A percentile compares a stretch with the other conserved stretches of the same genome.
phyloP scores from a whole-genome alignment of 345 rosid genomes.

The Carallia brachiata region DNA sequence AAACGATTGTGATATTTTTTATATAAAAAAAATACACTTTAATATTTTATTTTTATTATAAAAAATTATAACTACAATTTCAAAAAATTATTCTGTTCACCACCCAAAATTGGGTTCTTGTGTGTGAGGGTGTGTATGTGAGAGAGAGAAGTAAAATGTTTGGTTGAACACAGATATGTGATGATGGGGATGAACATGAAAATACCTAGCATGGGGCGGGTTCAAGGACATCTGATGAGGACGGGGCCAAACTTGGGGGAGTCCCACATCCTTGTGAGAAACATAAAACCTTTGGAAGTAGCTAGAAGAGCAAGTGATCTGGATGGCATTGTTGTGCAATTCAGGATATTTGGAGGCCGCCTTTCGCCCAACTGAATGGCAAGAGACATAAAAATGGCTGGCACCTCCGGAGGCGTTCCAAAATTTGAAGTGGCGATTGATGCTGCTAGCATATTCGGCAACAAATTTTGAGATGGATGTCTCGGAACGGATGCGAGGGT shows the following conservation, averaged over 20 bases:
- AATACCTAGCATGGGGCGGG: constrained; percentile 37
- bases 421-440: constrained; percentile 25
- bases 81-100: too few relatives aligned
- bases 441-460: constrained; percentile 10
- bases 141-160: neutral
- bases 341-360: constrained; percentile 32
- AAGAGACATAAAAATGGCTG: constrained; percentile 42
- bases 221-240: constrained; percentile 19
- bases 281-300: constrained; percentile 42
- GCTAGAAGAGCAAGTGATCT: constrained; percentile 42
- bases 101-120: too few relatives aligned
- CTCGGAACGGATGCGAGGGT: constrained; percentile 37
- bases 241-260: constrained; percentile 52
- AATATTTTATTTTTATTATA: too few relatives aligned
- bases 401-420: constrained; percentile 48
- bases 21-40: too few relatives aligned
- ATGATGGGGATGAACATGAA: too few relatives aligned
- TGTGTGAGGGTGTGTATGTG: too few relatives aligned
- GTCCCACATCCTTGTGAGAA: constrained; percentile 39
- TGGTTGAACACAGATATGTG: neutral
- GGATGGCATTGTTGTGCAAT: constrained; percentile 37
- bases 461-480: constrained; percentile 36
- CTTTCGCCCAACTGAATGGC: constrained; percentile 41
- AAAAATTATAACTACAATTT: too few relatives aligned
- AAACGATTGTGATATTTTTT: too few relatives aligned